These are phyloP conservation scores for Populus simonii DNA, from an alignment of 345 rosid genomes.

Conservation along the genomic window DNA sequence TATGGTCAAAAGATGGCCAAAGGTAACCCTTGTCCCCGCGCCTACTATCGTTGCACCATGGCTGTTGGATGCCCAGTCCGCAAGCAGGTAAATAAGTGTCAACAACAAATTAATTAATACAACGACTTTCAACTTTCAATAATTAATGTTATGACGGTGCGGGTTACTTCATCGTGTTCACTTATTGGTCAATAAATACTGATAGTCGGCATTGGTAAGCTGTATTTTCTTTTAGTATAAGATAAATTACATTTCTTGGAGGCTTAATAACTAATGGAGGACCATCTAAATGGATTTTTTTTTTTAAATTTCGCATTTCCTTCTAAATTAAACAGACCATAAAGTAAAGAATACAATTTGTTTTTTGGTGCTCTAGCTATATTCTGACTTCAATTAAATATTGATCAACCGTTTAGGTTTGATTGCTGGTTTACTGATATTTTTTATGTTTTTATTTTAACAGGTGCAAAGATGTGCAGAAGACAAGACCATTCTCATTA, in stretches of 20 bases:
- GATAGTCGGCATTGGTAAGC: neutral
- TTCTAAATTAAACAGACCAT: neutral
- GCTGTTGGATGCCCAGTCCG: slow-evolving; percentile 76
- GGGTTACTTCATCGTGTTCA: neutral
- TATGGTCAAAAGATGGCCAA: slow-evolving; percentile 92
- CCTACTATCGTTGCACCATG: slow-evolving; percentile 92
- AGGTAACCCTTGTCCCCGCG: slow-evolving; percentile 88
- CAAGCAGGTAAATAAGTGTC: slow-evolving; percentile 58
- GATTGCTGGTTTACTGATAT: neutral
- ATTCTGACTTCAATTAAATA: neutral
- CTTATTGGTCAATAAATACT: neutral
- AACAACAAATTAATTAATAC: neutral
- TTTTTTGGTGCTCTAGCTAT: neutral
- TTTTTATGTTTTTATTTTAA: neutral
- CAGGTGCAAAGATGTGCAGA: slow-evolving; percentile 94
- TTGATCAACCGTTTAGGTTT: neutral
- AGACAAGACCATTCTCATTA: slow-evolving; percentile 67
- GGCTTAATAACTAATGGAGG: neutral
- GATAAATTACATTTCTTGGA: neutral
- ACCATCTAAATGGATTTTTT: too few relatives aligned
- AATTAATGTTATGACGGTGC: neutral
- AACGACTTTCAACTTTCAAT: neutral
- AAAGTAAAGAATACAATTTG: neutral
- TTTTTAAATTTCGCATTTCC: neutral
- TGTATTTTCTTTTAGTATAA: neutral